Evolutionary conservation across 495 filamentous ascomycete species (phyloP).

Genomic region (Neurospora sp.): DNA sequence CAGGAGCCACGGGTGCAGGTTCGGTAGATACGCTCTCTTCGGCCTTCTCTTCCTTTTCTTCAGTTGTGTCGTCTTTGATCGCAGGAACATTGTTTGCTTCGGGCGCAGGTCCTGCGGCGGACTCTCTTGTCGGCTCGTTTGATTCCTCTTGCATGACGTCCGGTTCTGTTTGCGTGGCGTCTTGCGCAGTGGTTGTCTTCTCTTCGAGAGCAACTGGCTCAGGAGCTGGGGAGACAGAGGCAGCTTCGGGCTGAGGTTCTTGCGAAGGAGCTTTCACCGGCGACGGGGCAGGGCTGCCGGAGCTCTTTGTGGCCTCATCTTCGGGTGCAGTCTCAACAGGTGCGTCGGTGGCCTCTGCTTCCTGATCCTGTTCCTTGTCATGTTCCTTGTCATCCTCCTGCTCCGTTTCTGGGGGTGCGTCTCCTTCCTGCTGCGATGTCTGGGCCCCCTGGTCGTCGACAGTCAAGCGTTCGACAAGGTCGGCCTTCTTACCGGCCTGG

Average conservation of each 20-base stretch:
- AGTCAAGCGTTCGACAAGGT: conserved; percentile 44
- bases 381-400: not conserved
- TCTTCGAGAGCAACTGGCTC: not conserved
- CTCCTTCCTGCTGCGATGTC: not conserved
- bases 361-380: not conserved
- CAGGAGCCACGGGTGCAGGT: conserved; percentile 2
- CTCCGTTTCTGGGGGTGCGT: not conserved
- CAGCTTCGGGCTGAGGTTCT: not conserved
- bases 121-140: not conserved
- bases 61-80: not conserved
- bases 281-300: conserved; percentile 1
- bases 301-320: conserved; percentile 5
- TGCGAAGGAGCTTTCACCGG: conserved; percentile 3
- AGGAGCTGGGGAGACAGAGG: not conserved
- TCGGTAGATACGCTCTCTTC: conserved; percentile 3
- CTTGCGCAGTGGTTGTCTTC: not conserved
- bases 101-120: not conserved
- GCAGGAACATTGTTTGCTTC: not conserved
- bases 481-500: conserved; percentile 46
- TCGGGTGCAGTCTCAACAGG: conserved; percentile 7
- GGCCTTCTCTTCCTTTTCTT: not conserved
- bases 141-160: not conserved
- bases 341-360: conserved; percentile 6
- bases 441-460: conserved; percentile 13
- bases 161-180: not conserved